Evolutionary conservation across 2,329 filamentous ascomycete species (phyloP).

Genomic region (Talaromyces sp.): DNA sequence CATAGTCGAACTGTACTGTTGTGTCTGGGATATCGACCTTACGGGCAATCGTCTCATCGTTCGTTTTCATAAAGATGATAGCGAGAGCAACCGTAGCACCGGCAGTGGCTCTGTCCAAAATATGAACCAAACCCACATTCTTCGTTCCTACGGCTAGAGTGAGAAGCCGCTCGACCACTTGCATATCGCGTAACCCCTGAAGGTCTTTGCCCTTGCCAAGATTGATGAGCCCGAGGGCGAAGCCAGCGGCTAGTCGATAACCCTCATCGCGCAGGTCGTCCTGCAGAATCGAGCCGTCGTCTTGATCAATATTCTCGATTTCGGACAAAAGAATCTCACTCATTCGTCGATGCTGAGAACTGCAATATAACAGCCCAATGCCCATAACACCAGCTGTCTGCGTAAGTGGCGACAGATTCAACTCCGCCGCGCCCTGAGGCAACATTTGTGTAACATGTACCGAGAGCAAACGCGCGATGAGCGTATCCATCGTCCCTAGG

Average conservation of each 20-base stretch:
- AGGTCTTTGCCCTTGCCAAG: constrained; percentile 85
- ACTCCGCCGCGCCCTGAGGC: constrained; percentile 83
- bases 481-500: constrained; percentile 92
- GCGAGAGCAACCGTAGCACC: constrained; percentile 88
- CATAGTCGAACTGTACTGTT: constrained; percentile 86
- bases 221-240: constrained; percentile 91
- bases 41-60: constrained; percentile 76
- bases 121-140: constrained; percentile 85
- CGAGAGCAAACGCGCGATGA: constrained; percentile 87
- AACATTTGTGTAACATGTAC: constrained; percentile 96
- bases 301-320: constrained; percentile 80
- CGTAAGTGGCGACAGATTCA: constrained; percentile 87
- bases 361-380: constrained; percentile 88
- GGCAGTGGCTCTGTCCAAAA: constrained; percentile 86
- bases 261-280: constrained; percentile 86
- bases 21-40: constrained; percentile 94
- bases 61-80: constrained; percentile 95
- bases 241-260: constrained; percentile 91
- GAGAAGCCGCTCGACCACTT: constrained; percentile 81
- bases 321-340: constrained; percentile 98
- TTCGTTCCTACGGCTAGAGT: constrained; percentile 82
- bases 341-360: constrained; percentile 96
- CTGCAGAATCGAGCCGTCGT: constrained; percentile 63
- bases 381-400: constrained; percentile 97
- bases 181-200: constrained; percentile 88